phyloP scores from a whole-genome alignment of 129 eudicot species.

The Lactuca saligna region DNA sequence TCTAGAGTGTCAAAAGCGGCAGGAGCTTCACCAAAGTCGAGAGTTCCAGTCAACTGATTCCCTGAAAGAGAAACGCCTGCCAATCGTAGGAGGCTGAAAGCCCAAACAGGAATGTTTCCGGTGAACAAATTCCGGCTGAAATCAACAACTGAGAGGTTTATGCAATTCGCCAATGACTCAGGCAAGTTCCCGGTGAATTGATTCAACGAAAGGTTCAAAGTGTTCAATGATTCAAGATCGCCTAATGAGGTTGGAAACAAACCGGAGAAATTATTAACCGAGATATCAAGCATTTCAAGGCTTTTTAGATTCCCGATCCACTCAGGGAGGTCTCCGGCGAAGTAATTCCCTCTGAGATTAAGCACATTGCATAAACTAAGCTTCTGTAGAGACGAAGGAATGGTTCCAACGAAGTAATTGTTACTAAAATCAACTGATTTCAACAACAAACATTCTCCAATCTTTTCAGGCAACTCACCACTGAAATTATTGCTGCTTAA shows the following conservation, averaged over 20 bases:
- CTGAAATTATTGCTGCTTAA: constrained; percentile 56
- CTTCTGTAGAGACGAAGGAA: constrained; percentile 70
- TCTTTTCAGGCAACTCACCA: constrained; percentile 70
- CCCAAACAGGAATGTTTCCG: constrained; percentile 69
- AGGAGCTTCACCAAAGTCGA: constrained; percentile 34
- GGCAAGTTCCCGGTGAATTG: constrained; percentile 65
- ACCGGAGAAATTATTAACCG: constrained; percentile 69
- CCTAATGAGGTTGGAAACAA: constrained; percentile 52
- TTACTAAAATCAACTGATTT: constrained; percentile 64
- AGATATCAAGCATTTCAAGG: constrained; percentile 66
- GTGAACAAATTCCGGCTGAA: constrained; percentile 52
- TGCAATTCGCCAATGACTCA: constrained; percentile 51
- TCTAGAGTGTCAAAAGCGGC: constrained; percentile 57
- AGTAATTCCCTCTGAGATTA: constrained; percentile 52
- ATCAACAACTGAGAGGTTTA: constrained; percentile 53
- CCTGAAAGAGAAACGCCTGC: constrained; percentile 51
- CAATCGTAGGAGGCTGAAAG: constrained; percentile 44
- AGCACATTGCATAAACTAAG: constrained; percentile 64
- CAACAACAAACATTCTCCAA: constrained; percentile 67
- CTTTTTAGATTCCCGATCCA: constrained; percentile 77
- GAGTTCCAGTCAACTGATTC: constrained; percentile 53
- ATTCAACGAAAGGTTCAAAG: constrained; percentile 63
- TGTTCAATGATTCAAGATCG: constrained; percentile 49
- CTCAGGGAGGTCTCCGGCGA: constrained; percentile 64
- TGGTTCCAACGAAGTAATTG: constrained; percentile 59